These are phyloP conservation scores for Ambrosia trifida DNA, from an alignment of 129 eudicot species.

Conservation along the genomic window DNA sequence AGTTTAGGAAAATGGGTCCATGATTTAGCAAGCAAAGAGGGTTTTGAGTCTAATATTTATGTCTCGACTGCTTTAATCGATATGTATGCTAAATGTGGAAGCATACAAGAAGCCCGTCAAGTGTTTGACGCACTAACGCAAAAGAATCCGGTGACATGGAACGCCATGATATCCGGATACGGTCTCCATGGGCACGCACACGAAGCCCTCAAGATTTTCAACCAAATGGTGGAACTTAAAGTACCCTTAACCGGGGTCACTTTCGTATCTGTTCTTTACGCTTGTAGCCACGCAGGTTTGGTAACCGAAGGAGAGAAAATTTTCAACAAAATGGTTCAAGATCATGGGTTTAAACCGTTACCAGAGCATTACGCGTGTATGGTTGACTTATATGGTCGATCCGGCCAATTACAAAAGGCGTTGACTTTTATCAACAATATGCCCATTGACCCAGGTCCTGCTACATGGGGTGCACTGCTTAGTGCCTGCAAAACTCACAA, in stretches of 20 bases:
- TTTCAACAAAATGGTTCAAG: slow-evolving; percentile 67
- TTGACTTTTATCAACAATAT: slow-evolving; percentile 61
- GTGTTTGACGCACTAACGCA: slow-evolving; percentile 59
- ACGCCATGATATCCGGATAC: slow-evolving; percentile 88
- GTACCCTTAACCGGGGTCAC: slow-evolving; percentile 61
- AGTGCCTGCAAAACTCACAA: slow-evolving; percentile 92
- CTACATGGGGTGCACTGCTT: slow-evolving; percentile 87
- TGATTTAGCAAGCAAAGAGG: slow-evolving; percentile 56
- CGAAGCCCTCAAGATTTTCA: slow-evolving; percentile 64
- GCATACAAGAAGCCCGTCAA: slow-evolving; percentile 63
- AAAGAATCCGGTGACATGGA: slow-evolving; percentile 88
- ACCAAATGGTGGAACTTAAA: slow-evolving; percentile 53
- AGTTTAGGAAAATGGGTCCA: slow-evolving; percentile 92
- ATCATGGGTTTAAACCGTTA: slow-evolving; percentile 62
- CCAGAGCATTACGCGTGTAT: slow-evolving; percentile 92
- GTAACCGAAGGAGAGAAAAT: slow-evolving; percentile 72
- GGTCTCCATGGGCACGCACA: slow-evolving; percentile 92
- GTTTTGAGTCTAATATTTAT: slow-evolving; percentile 57
- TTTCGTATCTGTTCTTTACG: slow-evolving; percentile 65
- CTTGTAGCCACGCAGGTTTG: slow-evolving; percentile 92
- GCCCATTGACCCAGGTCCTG: slow-evolving; percentile 69
- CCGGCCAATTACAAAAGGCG: slow-evolving; percentile 76
- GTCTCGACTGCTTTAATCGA: slow-evolving; percentile 86
- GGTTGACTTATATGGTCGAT: slow-evolving; percentile 92
- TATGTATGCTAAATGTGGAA: slow-evolving; percentile 98